A percentile compares a stretch with the other conserved stretches of the same genome.
phyloP scores from a whole-genome alignment of 106 monocot species.

The Acorus gramineus region DNA sequence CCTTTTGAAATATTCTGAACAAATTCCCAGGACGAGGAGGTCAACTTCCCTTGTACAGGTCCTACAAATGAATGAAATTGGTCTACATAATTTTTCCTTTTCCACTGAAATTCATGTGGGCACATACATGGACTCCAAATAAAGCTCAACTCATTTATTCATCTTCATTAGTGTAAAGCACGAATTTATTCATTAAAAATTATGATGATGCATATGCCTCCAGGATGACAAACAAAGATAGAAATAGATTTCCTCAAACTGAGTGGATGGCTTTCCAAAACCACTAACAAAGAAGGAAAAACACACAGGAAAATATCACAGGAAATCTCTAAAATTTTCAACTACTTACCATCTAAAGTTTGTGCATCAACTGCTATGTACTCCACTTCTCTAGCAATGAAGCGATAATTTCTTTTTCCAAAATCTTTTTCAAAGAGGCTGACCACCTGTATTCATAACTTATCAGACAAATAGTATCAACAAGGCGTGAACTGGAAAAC shows the following conservation, averaged over 20 bases:
- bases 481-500: no score
- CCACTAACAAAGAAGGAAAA: neutral
- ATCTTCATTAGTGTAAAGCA: no score
- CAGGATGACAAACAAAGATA: no score
- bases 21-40: slow-evolving; percentile 76
- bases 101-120: no score
- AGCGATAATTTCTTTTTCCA: slow-evolving; percentile 70
- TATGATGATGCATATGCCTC: no score
- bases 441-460: slow-evolving; percentile 47
- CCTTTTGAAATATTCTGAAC: slow-evolving; percentile 56
- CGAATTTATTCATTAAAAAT: no score
- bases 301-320: neutral
- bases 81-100: no score
- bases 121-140: no score
- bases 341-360: slow-evolving; percentile 73
- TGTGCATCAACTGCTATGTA: slow-evolving; percentile 90
- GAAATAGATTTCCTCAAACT: no score
- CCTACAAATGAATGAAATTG: slow-evolving; percentile 41
- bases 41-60: slow-evolving; percentile 36
- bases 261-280: no score
- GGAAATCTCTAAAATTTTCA: neutral
- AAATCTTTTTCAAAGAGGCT: slow-evolving; percentile 78
- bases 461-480: neutral
- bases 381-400: slow-evolving; percentile 60
- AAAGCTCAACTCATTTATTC: no score